A percentile compares a stretch with the other conserved stretches of the same genome.
phyloP scores from a whole-genome alignment of 805 yeast species.

The Kurtzmaniella fragi region DNA sequence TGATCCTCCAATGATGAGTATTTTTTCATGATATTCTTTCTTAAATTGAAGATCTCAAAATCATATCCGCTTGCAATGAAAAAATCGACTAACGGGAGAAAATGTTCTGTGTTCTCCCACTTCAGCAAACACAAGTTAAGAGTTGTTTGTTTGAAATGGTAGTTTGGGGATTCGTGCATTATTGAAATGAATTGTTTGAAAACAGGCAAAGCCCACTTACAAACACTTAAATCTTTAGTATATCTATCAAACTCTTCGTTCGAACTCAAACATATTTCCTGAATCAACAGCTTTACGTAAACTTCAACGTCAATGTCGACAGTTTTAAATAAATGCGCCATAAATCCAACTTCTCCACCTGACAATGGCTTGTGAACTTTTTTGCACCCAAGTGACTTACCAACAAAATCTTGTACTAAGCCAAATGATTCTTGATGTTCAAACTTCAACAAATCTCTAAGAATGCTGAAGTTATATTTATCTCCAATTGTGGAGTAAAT shows the following conservation, averaged over 20 bases:
- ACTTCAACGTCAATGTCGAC: slow-evolving; percentile 14
- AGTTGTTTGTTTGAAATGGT: slow-evolving; percentile 20
- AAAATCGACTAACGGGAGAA: slow-evolving; percentile 16
- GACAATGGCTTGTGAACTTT: too few relatives aligned
- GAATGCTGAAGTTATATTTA: slow-evolving; percentile 13
- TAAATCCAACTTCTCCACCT: slow-evolving; percentile 12
- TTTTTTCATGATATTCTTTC: slow-evolving; percentile 11
- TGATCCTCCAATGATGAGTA: slow-evolving; percentile 8
- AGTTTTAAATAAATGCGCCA: slow-evolving; percentile 5
- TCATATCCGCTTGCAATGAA: slow-evolving; percentile 21
- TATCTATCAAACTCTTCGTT: slow-evolving; percentile 20
- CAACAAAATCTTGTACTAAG: slow-evolving; percentile 11
- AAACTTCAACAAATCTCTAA: slow-evolving; percentile 12
- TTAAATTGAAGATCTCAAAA: slow-evolving; percentile 17
- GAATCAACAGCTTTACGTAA: slow-evolving; percentile 30
- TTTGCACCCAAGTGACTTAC: background rate
- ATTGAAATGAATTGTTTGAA: slow-evolving; percentile 28
- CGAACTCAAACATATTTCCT: slow-evolving; percentile 24
- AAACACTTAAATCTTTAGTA: slow-evolving; percentile 15
- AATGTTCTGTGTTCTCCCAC: slow-evolving; percentile 12
- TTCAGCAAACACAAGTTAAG: slow-evolving; percentile 14
- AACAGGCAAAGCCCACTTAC: slow-evolving; percentile 24
- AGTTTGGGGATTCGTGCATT: slow-evolving; percentile 32
- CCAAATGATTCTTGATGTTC: slow-evolving; percentile 6
- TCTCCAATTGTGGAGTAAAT: slow-evolving; percentile 13